phyloP scores from a whole-genome alignment of 495 filamentous ascomycete species.

The Penicillium paxilli region DNA sequence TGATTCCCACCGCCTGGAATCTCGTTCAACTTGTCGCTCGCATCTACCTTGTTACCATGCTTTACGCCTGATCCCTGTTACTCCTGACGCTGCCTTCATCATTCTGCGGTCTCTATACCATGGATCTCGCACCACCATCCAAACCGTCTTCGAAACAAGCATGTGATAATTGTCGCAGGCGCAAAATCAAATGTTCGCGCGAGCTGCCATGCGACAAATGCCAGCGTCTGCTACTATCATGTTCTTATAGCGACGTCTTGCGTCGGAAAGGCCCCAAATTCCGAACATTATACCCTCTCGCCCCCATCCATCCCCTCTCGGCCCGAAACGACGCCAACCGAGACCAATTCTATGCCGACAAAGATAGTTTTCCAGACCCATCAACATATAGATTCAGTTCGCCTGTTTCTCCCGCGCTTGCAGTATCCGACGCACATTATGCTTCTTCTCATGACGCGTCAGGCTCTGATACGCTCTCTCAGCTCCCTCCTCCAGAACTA shows the following conservation, averaged over 20 bases:
- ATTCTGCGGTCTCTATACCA: not conserved
- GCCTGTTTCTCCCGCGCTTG: constrained; percentile 31
- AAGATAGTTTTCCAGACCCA: constrained; percentile 19
- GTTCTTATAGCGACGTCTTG: constrained; percentile 46
- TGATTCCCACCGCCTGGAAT: too few relatives aligned
- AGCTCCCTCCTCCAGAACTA: constrained; percentile 33
- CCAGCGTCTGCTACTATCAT: constrained; percentile 43
- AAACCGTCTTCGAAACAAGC: constrained; percentile 38
- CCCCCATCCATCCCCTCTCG: constrained; percentile 40
- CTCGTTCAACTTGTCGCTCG: not conserved
- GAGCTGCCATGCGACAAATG: constrained; percentile 48
- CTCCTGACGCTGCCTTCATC: not conserved
- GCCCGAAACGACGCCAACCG: constrained; percentile 15
- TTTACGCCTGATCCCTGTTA: not conserved
- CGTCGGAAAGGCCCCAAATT: constrained; percentile 49
- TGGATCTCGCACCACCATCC: constrained; percentile 26
- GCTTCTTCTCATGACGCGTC: constrained; percentile 17
- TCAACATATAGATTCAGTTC: constrained; percentile 24
- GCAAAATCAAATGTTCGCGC: constrained; percentile 48
- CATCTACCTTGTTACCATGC: constrained; percentile 7
- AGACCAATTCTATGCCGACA: constrained; percentile 20
- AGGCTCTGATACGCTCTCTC: constrained; percentile 28
- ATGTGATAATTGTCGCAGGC: constrained; percentile 47
- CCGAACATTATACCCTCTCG: constrained; percentile 44
- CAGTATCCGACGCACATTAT: constrained; percentile 27